Evolutionary conservation across 2,329 filamentous ascomycete genomes (phyloP).

Genomic region (Claviceps citrina): DNA sequence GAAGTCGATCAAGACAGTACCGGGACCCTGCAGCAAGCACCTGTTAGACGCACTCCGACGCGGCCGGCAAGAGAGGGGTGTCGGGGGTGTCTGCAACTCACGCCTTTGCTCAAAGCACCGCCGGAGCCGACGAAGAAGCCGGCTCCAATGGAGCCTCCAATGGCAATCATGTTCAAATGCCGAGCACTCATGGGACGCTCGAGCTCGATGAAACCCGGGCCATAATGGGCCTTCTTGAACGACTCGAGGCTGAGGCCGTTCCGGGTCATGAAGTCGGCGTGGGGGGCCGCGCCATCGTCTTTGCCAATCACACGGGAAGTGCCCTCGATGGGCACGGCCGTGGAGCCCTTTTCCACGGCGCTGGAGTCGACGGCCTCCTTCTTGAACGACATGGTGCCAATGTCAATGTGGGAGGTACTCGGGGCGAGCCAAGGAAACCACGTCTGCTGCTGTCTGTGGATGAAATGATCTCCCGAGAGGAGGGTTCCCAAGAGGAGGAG

Average conservation of each 20-base stretch:
- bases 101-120: slow-evolving; percentile 34
- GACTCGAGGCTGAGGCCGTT: slow-evolving; percentile 24
- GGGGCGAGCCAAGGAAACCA: too few relatives aligned
- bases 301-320: slow-evolving; percentile 8
- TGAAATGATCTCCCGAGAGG: too few relatives aligned
- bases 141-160: slow-evolving; percentile 45
- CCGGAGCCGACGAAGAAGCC: slow-evolving; percentile 49
- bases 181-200: slow-evolving; percentile 34
- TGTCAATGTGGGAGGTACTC: background rate
- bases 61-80: too few relatives aligned
- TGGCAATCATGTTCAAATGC: slow-evolving; percentile 47
- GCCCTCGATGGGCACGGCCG: slow-evolving; percentile 7
- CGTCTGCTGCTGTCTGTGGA: too few relatives aligned
- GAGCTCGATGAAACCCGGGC: slow-evolving; percentile 19
- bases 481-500: too few relatives aligned
- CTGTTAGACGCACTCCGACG: too few relatives aligned
- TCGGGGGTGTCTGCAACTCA: too few relatives aligned
- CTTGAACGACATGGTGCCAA: slow-evolving; percentile 10
- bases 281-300: slow-evolving; percentile 9
- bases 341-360: slow-evolving; percentile 10
- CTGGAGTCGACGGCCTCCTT: slow-evolving; percentile 7
- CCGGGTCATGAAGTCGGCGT: slow-evolving; percentile 20
- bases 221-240: slow-evolving; percentile 23
- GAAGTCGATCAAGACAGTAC: slow-evolving; percentile 5
- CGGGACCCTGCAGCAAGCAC: slow-evolving; percentile 3